Evolutionary conservation across 2,329 filamentous ascomycete species (phyloP).

Genomic region (Tolypocladium endophyticum): DNA sequence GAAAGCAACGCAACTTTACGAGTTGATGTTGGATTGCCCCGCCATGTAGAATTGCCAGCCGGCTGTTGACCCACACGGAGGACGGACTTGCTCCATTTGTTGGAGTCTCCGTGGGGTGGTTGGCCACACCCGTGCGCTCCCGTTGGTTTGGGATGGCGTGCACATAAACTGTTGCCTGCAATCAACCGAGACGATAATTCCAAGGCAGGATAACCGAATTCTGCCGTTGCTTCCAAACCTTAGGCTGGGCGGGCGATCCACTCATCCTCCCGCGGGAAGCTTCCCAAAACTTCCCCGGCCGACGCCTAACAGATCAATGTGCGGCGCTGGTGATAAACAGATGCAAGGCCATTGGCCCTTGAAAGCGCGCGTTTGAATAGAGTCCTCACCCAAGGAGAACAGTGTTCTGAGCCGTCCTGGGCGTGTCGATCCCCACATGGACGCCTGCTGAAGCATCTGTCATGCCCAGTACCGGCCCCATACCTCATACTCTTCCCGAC

Average conservation of each 20-base stretch:
- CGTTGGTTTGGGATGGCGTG: neutral
- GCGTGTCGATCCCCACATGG: neutral
- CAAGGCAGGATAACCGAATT: neutral
- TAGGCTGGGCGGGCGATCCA: neutral
- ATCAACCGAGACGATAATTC: neutral
- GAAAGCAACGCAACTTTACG: neutral
- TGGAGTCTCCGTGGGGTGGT: neutral
- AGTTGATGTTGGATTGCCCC: neutral
- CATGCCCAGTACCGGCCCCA: constrained; percentile 75
- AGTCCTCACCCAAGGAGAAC: neutral
- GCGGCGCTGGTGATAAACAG: neutral
- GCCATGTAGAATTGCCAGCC: neutral
- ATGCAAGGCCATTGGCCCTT: neutral
- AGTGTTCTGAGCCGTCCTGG: neutral
- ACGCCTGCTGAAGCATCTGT: constrained; percentile 4
- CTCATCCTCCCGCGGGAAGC: neutral
- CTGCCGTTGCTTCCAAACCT: neutral
- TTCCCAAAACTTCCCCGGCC: neutral
- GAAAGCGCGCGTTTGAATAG: neutral
- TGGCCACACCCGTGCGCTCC: neutral
- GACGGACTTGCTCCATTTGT: neutral
- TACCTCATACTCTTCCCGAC: constrained; percentile 53
- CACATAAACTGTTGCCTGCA: neutral
- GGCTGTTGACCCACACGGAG: neutral
- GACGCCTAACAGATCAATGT: neutral